Evolutionary conservation across 345 rosid species (phyloP).

Genomic region (Bruguiera sexangula): DNA sequence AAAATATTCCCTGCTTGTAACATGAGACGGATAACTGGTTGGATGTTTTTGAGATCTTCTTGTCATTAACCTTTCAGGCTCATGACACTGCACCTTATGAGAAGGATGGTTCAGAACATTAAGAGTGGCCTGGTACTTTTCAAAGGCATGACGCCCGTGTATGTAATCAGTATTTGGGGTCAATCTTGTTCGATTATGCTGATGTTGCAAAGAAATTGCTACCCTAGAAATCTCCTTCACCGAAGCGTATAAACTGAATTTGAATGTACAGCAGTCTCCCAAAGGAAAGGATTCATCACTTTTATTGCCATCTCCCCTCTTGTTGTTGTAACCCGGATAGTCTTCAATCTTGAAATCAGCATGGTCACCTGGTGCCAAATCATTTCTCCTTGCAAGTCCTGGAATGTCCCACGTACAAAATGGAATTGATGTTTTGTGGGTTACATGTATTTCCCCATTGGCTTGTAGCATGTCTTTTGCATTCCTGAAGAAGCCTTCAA

Average conservation of each 20-base stretch:
- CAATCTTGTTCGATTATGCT: no score
- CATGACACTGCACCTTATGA: no score
- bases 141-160: no score
- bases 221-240: conserved; percentile 12
- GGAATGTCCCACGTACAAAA: conserved; percentile 48
- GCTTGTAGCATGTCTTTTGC: conserved; percentile 42
- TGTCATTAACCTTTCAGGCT: not conserved
- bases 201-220: not conserved
- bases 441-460: conserved; percentile 52
- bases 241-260: conserved; percentile 24
- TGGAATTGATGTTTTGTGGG: conserved; percentile 50
- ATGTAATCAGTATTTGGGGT: no score
- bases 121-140: no score
- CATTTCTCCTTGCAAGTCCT: conserved; percentile 44
- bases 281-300: conserved; percentile 49
- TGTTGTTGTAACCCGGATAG: conserved; percentile 49
- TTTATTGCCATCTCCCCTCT: conserved; percentile 45
- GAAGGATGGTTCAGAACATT: no score
- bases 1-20: no score
- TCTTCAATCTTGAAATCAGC: conserved; percentile 35
- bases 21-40: not conserved
- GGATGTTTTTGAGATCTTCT: not conserved
- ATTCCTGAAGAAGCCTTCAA: conserved; percentile 38
- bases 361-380: conserved; percentile 19
- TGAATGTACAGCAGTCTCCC: conserved; percentile 52